Base-by-base conservation (phyloP, 2,329 filamentous ascomycete genomes). In the Verticillium albo-atrum region DNA sequence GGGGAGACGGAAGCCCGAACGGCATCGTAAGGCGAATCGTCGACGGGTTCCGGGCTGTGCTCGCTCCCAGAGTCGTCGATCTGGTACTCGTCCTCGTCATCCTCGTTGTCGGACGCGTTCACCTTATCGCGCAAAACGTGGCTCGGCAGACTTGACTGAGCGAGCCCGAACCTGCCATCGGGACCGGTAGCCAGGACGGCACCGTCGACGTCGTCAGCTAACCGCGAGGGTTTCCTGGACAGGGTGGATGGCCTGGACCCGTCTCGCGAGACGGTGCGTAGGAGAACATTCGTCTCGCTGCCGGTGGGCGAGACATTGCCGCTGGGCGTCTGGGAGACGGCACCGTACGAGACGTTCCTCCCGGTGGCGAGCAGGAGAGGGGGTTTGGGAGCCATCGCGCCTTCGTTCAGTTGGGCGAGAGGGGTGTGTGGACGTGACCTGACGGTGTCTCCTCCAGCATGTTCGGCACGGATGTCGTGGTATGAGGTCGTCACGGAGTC, bases 1-100 rank as follows among this genome's bases (percentile, higher is more conserved):
- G 90, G 86, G 14, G 89, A 81, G 7, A 95, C 91, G 0, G 90
- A 92, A 52, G 91, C 91, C 60, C 91, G 86, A 37, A 95, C 91
- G 70, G 91, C 88, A 53, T 91, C 80, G 70, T 94, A 91, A 12
- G 88, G 87, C 0, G 89, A 91, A 72, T 92, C 88, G 69, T 91
- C 89, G 17, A 81, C 77, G 14, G 80, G 75, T 27, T 83, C 79
- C 23, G 76, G 71, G 17, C 77, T 75, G 27, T 74, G 75, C 12
- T 71, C 70, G n/a, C 72, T 72, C n/a, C 68, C 67, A 20, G 64
- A 63, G 42, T 47, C 42, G n/a, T 47, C 42, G 10, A 47, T 20
- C n/a, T 20, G 42, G 14, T 68, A 71, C 17, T 77, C 73, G 15
- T 67, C 66, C 56, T 74, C 72, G 55, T 68, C 64, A 35, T 60